Percentiles rank a stretch among this genome's conserved stretches.
These are phyloP conservation scores for Limonium bicolor DNA, from an alignment of 148 eudicot species.

Conservation along the genomic window DNA sequence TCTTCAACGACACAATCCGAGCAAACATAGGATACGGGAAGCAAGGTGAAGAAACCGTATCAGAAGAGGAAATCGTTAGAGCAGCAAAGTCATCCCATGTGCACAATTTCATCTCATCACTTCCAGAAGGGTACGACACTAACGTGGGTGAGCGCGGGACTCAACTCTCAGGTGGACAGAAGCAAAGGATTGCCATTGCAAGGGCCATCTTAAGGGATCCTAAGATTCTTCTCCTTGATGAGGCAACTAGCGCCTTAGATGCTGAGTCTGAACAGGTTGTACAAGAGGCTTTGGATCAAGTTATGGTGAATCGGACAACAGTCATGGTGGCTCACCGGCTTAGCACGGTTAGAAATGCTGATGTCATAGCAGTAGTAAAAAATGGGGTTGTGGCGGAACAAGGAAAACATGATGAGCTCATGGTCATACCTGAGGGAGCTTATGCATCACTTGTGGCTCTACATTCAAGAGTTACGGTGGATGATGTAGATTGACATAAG, in stretches of 20 bases:
- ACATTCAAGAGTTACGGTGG: no score
- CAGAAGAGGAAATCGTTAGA: slow-evolving; percentile 45
- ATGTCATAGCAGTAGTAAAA: slow-evolving; percentile 57
- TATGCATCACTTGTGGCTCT: slow-evolving; percentile 70
- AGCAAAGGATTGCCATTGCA: slow-evolving; percentile 72
- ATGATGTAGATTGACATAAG: no score
- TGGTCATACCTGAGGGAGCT: slow-evolving; percentile 37
- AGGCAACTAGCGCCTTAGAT: slow-evolving; percentile 81
- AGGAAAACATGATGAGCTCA: slow-evolving; percentile 59
- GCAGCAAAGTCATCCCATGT: slow-evolving; percentile 72
- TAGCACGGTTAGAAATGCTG: slow-evolving; percentile 43
- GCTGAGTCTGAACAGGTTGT: slow-evolving; percentile 65
- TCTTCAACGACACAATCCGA: slow-evolving; percentile 67
- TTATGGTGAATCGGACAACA: slow-evolving; percentile 59
- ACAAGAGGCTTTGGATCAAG: slow-evolving; percentile 69
- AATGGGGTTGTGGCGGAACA: slow-evolving; percentile 58
- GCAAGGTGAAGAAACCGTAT: slow-evolving; percentile 20
- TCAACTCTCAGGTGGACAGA: slow-evolving; percentile 80
- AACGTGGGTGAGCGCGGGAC: slow-evolving; percentile 68
- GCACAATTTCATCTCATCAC: slow-evolving; percentile 50
- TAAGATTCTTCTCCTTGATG: slow-evolving; percentile 56
- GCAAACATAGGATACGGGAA: slow-evolving; percentile 74
- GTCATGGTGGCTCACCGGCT: slow-evolving; percentile 76
- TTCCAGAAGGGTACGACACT: slow-evolving; percentile 65
- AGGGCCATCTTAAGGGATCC: slow-evolving; percentile 66